phyloP scores from a whole-genome alignment of 139 green algal species.

The Parachlorella kessleri region DNA sequence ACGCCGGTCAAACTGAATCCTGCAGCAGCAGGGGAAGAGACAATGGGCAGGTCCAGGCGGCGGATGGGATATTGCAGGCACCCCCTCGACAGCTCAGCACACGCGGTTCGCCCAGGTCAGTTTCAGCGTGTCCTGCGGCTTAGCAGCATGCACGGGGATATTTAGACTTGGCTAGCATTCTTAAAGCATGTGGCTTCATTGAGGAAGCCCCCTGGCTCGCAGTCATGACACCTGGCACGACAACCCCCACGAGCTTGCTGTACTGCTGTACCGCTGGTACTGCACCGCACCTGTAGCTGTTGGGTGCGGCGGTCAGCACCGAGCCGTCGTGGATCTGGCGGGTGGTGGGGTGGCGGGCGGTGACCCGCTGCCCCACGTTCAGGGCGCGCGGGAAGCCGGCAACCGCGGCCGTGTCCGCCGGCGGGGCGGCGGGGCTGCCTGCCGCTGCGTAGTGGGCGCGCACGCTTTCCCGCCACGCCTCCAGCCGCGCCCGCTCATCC shows the following conservation, averaged over 20 bases:
- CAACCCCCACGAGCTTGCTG: no score
- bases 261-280: no score
- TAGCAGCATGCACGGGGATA: no score
- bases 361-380: constrained; percentile 81
- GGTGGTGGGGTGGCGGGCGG: constrained; percentile 81
- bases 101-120: no score
- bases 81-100: no score
- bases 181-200: no score
- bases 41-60: not conserved
- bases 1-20: constrained; percentile 84
- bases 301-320: constrained; percentile 80
- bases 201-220: no score
- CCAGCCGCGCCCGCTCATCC: constrained; percentile 39
- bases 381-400: constrained; percentile 64
- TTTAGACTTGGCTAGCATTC: no score
- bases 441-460: constrained; percentile 42
- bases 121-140: no score
- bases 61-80: no score
- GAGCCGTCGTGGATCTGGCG: constrained; percentile 79
- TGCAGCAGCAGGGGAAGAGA: constrained; percentile 8
- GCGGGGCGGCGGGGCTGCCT: not conserved
- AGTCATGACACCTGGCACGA: no score
- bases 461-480: constrained; percentile 55
- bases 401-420: not conserved
- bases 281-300: constrained; percentile 60